Evolutionary conservation across 495 filamentous ascomycete genomes (phyloP).

Genomic region (Aspergillus sclerotioniger): DNA sequence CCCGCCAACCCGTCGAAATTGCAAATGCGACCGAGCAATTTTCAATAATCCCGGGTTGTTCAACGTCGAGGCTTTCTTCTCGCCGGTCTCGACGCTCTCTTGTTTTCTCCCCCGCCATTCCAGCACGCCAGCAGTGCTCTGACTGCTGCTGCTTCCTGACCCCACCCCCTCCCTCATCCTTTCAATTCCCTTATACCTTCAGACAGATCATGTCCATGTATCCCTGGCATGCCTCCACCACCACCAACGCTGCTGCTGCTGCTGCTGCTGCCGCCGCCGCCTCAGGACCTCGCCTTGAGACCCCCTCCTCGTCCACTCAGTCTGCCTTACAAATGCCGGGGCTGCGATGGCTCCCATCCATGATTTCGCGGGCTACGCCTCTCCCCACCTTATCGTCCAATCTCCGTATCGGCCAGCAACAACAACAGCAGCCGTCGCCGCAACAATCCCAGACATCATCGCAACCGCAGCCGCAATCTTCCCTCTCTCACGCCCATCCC

Average conservation of each 20-base stretch:
- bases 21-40: slow-evolving; percentile 18
- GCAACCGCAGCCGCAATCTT: slow-evolving; percentile 8
- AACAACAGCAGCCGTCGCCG: slow-evolving; percentile 8
- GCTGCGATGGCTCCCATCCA: slow-evolving; percentile 27
- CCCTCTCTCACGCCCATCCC: slow-evolving; percentile 6
- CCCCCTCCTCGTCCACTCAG: slow-evolving; percentile 7
- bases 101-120: neutral
- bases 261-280: slow-evolving; percentile 11
- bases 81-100: neutral
- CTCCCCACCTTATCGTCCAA: slow-evolving; percentile 25
- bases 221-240: slow-evolving; percentile 21
- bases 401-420: slow-evolving; percentile 16
- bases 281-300: slow-evolving; percentile 7
- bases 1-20: slow-evolving; percentile 17
- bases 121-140: neutral
- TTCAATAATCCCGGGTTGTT: slow-evolving; percentile 8
- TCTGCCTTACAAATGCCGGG: slow-evolving; percentile 24
- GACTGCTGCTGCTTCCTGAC: neutral
- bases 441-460: slow-evolving; percentile 5
- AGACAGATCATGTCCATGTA: slow-evolving; percentile 22
- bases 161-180: neutral
- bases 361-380: slow-evolving; percentile 19
- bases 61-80: neutral
- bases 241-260: slow-evolving; percentile 4
- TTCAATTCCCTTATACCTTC: neutral